Evolutionary conservation across 371 early-diverging fungal species (phyloP).

Genomic region (Syncephalastrum sp.): DNA sequence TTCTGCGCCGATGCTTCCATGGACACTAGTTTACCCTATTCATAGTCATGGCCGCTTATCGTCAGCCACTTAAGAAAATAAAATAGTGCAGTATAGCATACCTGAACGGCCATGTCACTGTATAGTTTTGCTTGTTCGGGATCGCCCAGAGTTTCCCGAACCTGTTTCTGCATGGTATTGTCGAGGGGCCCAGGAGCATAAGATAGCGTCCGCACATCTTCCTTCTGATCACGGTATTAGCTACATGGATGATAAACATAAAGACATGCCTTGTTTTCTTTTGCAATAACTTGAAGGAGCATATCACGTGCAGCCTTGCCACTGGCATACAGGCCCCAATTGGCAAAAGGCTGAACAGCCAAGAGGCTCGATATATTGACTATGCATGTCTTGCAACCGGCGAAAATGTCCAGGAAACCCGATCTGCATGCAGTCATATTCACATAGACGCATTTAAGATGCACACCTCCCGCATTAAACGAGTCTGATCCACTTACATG

Average conservation of each 20-base stretch:
- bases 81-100: slow-evolving; percentile 8
- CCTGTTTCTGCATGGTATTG: slow-evolving; percentile 81
- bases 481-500: slow-evolving; percentile 33
- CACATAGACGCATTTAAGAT: not conserved
- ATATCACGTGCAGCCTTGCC: slow-evolving; percentile 91
- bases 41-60: not conserved
- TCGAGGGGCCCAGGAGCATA: slow-evolving; percentile 94
- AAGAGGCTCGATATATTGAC: slow-evolving; percentile 87
- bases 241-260: not conserved
- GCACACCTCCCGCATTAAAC: not conserved
- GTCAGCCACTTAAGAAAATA: slow-evolving; percentile 9
- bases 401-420: no score
- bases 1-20: slow-evolving; percentile 71
- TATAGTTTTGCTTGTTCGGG: slow-evolving; percentile 62
- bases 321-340: slow-evolving; percentile 85
- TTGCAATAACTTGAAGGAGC: slow-evolving; percentile 70
- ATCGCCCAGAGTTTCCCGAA: slow-evolving; percentile 76
- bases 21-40: slow-evolving; percentile 67
- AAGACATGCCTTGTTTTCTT: slow-evolving; percentile 40
- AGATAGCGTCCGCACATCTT: slow-evolving; percentile 54
- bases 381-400: slow-evolving; percentile 21
- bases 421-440: no score
- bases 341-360: slow-evolving; percentile 74
- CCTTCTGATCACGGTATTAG: no score
- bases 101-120: slow-evolving; percentile 59